A percentile compares a stretch with the other conserved stretches of the same genome.
Evolutionary conservation across 495 filamentous ascomycete genomes (phyloP).

Genomic region (Neurospora tetrasperma): DNA sequence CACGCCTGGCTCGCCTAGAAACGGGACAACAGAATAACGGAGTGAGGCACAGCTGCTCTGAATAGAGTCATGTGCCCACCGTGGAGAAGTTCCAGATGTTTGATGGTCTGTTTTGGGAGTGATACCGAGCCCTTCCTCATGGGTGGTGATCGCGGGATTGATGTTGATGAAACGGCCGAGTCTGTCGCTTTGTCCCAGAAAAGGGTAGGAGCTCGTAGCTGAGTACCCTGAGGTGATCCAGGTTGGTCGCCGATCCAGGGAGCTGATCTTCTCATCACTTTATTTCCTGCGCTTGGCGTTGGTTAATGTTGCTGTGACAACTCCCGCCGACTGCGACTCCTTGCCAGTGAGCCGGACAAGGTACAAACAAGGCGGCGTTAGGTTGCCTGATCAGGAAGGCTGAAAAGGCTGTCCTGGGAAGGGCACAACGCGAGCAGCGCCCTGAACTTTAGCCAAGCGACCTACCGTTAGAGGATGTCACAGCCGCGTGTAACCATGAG

Average conservation of each 20-base stretch:
- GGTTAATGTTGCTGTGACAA: not conserved
- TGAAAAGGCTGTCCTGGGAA: not conserved
- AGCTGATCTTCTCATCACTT: not conserved
- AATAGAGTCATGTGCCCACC: not conserved
- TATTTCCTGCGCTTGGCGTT: not conserved
- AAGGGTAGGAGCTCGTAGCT: not conserved
- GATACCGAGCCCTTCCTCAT: not conserved
- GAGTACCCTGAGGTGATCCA: not conserved
- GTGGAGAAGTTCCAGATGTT: not conserved
- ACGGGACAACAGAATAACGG: not conserved
- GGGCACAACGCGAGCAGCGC: not conserved
- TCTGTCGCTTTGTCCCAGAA: not conserved
- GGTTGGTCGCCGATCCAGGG: not conserved
- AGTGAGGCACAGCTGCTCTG: not conserved
- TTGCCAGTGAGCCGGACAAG: not conserved
- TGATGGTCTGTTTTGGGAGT: not conserved
- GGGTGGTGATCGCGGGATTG: not conserved
- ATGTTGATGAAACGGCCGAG: not conserved
- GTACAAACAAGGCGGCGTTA: not conserved
- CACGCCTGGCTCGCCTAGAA: not conserved
- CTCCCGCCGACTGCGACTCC: not conserved
- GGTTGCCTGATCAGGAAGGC: slow-evolving; percentile 1
- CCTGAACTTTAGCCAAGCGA: not conserved
- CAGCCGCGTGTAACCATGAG: not conserved
- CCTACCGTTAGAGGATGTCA: not conserved